Evolutionary conservation across 2,329 filamentous ascomycete genomes (phyloP).

Genomic region (Alternaria triticina): DNA sequence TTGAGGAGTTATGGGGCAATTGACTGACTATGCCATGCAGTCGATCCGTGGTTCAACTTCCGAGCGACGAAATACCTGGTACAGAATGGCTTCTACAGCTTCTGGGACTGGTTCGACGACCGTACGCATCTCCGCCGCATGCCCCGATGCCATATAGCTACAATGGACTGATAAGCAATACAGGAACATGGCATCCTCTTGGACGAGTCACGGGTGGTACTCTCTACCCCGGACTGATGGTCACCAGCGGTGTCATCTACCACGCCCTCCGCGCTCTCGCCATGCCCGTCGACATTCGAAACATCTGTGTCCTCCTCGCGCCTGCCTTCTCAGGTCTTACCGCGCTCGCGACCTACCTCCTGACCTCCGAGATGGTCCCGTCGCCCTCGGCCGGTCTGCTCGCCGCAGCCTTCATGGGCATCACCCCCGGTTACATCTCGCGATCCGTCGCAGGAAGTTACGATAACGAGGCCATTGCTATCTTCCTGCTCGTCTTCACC

Average conservation of each 20-base stretch:
- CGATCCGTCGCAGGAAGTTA: constrained; percentile 97
- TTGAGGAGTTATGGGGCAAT: constrained; percentile 10
- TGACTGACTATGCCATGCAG: constrained; percentile 58
- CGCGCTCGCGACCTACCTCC: constrained; percentile 88
- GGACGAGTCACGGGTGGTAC: constrained; percentile 98
- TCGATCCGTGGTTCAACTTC: constrained; percentile 99
- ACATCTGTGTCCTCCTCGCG: constrained; percentile 96
- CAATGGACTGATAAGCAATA: constrained; percentile 22
- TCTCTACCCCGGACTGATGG: constrained; percentile 98
- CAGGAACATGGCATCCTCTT: constrained; percentile 96
- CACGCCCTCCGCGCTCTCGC: constrained; percentile 87
- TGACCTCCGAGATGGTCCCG: constrained; percentile 97
- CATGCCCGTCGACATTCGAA: constrained; percentile 95
- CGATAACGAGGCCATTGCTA: constrained; percentile 99
- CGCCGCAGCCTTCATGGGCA: constrained; percentile 95
- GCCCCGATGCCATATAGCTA: not conserved
- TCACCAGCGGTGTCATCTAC: constrained; percentile 97
- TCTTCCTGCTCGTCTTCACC: constrained; percentile 97
- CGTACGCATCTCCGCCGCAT: constrained; percentile 60
- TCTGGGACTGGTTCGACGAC: constrained; percentile 99
- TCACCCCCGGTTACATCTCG: constrained; percentile 96
- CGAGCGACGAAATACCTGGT: constrained; percentile 97
- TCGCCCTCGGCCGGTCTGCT: constrained; percentile 93
- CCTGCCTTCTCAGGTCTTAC: constrained; percentile 94
- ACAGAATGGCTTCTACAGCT: constrained; percentile 95